These are phyloP conservation scores for Calonectria multiphialidica DNA, from an alignment of 2,329 filamentous ascomycete species.

Conservation along the genomic window DNA sequence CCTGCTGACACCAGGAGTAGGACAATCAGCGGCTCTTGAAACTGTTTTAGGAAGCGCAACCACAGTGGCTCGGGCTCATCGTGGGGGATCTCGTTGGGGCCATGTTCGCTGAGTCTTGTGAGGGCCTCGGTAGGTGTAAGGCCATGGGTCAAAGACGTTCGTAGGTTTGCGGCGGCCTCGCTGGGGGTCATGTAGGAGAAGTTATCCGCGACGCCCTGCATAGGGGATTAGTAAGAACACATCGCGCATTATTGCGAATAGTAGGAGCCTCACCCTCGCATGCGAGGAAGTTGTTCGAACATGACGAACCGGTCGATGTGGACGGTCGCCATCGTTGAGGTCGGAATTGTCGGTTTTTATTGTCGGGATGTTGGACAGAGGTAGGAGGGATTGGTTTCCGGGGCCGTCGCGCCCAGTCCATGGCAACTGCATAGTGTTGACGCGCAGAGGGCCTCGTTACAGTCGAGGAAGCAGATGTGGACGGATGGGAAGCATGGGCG, in stretches of 20 bases:
- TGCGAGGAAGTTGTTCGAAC: conserved; percentile 66
- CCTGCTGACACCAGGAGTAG: conserved; percentile 90
- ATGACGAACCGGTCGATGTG: conserved; percentile 50
- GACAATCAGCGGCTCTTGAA: conserved; percentile 94
- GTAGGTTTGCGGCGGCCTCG: conserved; percentile 81
- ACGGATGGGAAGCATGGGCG: conserved; percentile 37
- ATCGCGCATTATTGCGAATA: not conserved
- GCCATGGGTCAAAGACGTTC: conserved; percentile 86
- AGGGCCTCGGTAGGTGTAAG: conserved; percentile 86
- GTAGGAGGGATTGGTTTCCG: conserved; percentile 48
- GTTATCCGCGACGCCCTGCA: conserved; percentile 68
- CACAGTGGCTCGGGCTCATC: conserved; percentile 94
- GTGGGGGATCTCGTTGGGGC: conserved; percentile 94
- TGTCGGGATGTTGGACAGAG: conserved; percentile 49
- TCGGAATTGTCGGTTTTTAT: conserved; percentile 47
- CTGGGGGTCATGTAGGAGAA: conserved; percentile 78
- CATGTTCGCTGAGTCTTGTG: conserved; percentile 82
- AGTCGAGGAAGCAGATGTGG: conserved; percentile 30
- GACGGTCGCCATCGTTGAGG: conserved; percentile 40
- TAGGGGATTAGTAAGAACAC: conserved; percentile 29
- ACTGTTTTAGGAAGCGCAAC: conserved; percentile 95
- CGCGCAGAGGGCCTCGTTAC: conserved; percentile 33
- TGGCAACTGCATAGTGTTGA: conserved; percentile 52
- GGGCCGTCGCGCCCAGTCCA: conserved; percentile 50
- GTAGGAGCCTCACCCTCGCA: conserved; percentile 60